Conservation (phyloP, 495 filamentous ascomycete genomes). For the Aspergillus baeticus region DNA sequence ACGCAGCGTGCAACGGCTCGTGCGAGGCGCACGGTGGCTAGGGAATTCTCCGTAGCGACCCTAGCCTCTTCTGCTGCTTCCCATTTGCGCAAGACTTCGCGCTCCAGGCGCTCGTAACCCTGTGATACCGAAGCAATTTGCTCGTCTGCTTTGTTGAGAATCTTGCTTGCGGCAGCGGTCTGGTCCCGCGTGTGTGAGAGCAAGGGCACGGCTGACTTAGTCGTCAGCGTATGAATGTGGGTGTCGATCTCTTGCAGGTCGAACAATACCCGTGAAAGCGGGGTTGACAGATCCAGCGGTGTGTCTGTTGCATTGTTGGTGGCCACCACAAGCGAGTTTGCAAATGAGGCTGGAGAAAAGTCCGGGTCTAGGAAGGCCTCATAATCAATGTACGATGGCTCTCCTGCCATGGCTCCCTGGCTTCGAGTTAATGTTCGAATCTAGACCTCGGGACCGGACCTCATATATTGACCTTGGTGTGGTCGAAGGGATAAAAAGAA, state of each 20-base stretch:
- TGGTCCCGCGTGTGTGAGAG: slow-evolving; percentile 74
- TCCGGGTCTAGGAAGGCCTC: slow-evolving; percentile 82
- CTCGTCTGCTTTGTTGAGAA: slow-evolving; percentile 69
- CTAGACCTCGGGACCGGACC: neutral
- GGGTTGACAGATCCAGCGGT: slow-evolving; percentile 88
- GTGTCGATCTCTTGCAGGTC: slow-evolving; percentile 97
- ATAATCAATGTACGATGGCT: slow-evolving; percentile 93
- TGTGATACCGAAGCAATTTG: slow-evolving; percentile 78
- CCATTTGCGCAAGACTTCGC: slow-evolving; percentile 79
- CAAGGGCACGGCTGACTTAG: slow-evolving; percentile 78
- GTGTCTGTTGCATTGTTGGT: slow-evolving; percentile 93
- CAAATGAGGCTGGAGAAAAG: slow-evolving; percentile 79
- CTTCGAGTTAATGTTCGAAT: neutral
- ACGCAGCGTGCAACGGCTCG: slow-evolving; percentile 74
- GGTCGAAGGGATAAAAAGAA: neutral
- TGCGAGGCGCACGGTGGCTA: slow-evolving; percentile 74
- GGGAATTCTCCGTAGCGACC: slow-evolving; percentile 67
- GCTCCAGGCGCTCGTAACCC: slow-evolving; percentile 78
- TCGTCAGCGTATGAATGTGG: slow-evolving; percentile 87
- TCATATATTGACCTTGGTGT: neutral
- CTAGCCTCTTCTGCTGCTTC: slow-evolving; percentile 77
- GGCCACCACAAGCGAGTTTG: slow-evolving; percentile 79
- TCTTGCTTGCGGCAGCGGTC: slow-evolving; percentile 61
- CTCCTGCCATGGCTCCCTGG: slow-evolving; percentile 30
- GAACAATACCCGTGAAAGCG: slow-evolving; percentile 90